phyloP scores from a whole-genome alignment of 2,329 filamentous ascomycete species.

The Verticillium zaregamsianum region DNA sequence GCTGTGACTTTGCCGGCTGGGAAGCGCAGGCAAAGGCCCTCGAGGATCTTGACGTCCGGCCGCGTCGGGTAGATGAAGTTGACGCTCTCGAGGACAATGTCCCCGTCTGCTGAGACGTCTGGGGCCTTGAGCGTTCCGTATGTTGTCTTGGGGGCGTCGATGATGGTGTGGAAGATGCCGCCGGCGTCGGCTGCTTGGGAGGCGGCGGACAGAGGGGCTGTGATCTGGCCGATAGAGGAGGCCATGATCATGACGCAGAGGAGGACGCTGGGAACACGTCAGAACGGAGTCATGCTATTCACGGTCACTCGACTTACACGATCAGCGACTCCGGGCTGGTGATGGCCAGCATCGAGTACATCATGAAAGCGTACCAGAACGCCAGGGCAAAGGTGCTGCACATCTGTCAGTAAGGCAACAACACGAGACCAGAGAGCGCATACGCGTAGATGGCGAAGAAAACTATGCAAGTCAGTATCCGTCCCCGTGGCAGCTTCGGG shows the following conservation, averaged over 20 bases:
- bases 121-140: slow-evolving; percentile 16
- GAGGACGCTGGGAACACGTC: slow-evolving; percentile 22
- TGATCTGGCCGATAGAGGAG: slow-evolving; percentile 29
- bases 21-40: slow-evolving; percentile 21
- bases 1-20: slow-evolving; percentile 23
- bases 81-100: slow-evolving; percentile 15
- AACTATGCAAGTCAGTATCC: slow-evolving; percentile 5
- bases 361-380: slow-evolving; percentile 35
- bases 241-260: slow-evolving; percentile 35
- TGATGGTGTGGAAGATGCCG: slow-evolving; percentile 22
- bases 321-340: slow-evolving; percentile 15
- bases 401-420: slow-evolving; percentile 2
- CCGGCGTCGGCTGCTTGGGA: slow-evolving; percentile 23
- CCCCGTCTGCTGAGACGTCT: slow-evolving; percentile 9
- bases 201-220: slow-evolving; percentile 32
- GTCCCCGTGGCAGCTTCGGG: not conserved
- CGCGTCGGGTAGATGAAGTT: slow-evolving; percentile 22
- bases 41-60: slow-evolving; percentile 27
- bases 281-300: slow-evolving; percentile 13
- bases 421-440: not conserved
- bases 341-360: slow-evolving; percentile 13
- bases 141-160: slow-evolving; percentile 18
- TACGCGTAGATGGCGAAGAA: slow-evolving; percentile 16
- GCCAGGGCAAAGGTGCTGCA: slow-evolving; percentile 32
- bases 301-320: slow-evolving; percentile 8